phyloP scores from a whole-genome alignment of 495 filamentous ascomycete genomes.

The Hypoxylon cercidicola region DNA sequence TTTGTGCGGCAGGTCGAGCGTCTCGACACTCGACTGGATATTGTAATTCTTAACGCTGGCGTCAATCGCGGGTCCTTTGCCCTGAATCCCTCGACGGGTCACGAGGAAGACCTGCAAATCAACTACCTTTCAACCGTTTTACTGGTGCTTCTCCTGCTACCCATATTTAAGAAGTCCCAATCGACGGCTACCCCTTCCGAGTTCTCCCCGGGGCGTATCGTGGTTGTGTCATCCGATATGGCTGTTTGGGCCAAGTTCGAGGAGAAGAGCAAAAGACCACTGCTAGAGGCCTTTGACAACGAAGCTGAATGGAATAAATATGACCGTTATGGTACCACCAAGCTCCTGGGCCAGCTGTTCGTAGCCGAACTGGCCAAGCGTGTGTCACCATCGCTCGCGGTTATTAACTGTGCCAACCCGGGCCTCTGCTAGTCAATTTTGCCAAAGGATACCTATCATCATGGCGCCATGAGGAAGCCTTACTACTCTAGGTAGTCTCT shows the following conservation, averaged over 20 bases:
- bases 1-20: slow-evolving; percentile 51
- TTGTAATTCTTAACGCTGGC: slow-evolving; percentile 59
- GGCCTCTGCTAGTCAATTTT: slow-evolving; percentile 40
- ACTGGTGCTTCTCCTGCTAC: slow-evolving; percentile 52
- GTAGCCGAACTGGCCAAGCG: slow-evolving; percentile 48
- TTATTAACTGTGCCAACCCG: slow-evolving; percentile 30
- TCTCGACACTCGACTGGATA: slow-evolving; percentile 50
- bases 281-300: slow-evolving; percentile 50
- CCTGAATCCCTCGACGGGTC: slow-evolving; percentile 33
- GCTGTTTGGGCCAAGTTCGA: slow-evolving; percentile 47
- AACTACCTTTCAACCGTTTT: slow-evolving; percentile 57
- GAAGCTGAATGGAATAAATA: slow-evolving; percentile 21
- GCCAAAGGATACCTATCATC: slow-evolving; percentile 20
- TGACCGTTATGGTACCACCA: slow-evolving; percentile 49
- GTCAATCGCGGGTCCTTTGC: slow-evolving; percentile 17
- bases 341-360: slow-evolving; percentile 54
- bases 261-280: slow-evolving; percentile 39
- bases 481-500: too few species aligned
- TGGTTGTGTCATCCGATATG: slow-evolving; percentile 47
- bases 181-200: slow-evolving; percentile 10
- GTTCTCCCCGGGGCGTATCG: slow-evolving; percentile 44
- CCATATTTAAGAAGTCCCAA: slow-evolving; percentile 46
- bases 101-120: slow-evolving; percentile 52
- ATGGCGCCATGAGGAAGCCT: too few species aligned
- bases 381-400: slow-evolving; percentile 24